These are phyloP conservation scores for Diaporthe citri DNA, from an alignment of 2,329 filamentous ascomycete species.

Conservation along the genomic window DNA sequence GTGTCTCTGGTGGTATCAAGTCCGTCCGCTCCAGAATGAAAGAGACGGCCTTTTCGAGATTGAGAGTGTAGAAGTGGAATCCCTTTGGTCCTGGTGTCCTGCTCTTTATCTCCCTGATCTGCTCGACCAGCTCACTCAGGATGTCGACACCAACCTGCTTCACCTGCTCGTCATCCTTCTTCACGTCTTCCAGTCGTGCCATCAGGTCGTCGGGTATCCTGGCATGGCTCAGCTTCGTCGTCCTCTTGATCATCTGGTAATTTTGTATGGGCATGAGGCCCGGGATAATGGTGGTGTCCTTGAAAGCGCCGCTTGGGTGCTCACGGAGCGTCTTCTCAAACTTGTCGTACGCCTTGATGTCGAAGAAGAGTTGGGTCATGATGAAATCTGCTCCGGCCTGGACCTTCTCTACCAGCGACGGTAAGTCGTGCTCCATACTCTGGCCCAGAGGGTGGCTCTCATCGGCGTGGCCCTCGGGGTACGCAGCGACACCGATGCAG, in stretches of 20 bases:
- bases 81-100: conserved; percentile 74
- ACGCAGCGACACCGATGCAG: conserved; percentile 93
- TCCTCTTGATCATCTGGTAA: conserved; percentile 94
- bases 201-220: conserved; percentile 80
- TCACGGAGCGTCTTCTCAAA: conserved; percentile 84
- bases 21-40: conserved; percentile 89
- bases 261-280: conserved; percentile 98
- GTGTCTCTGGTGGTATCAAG: conserved; percentile 76
- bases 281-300: conserved; percentile 89
- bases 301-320: conserved; percentile 88
- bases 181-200: conserved; percentile 77
- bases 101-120: conserved; percentile 75
- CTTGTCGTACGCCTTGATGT: conserved; percentile 82
- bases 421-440: conserved; percentile 82
- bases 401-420: conserved; percentile 90
- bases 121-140: conserved; percentile 84
- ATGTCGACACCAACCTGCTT: conserved; percentile 86
- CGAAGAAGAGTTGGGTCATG: conserved; percentile 98
- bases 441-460: conserved; percentile 83
- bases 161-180: conserved; percentile 83
- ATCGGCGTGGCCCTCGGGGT: conserved; percentile 95
- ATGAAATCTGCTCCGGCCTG: conserved; percentile 95
- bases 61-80: conserved; percentile 98
- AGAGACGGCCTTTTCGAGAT: conserved; percentile 94
- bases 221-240: conserved; percentile 94